phyloP scores from a whole-genome alignment of 2,329 filamentous ascomycete species.

The Pyricularia grisea region DNA sequence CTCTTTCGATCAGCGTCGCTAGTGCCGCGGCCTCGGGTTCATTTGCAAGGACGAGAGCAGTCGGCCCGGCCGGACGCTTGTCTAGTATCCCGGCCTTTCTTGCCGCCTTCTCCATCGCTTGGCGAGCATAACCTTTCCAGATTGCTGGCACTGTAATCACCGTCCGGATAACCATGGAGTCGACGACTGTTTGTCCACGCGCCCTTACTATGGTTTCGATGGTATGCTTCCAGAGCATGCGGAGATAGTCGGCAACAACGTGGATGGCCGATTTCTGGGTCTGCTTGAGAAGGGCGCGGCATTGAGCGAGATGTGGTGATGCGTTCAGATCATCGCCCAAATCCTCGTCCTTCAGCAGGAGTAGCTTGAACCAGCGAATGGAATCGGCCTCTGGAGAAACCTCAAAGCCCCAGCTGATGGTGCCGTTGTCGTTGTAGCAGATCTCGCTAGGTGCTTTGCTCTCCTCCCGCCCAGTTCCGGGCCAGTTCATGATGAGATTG shows the following conservation, averaged over 20 bases:
- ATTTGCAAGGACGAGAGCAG: constrained; percentile 22
- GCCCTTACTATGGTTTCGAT: constrained; percentile 16
- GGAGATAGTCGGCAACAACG: constrained; percentile 21
- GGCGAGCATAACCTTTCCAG: constrained; percentile 28
- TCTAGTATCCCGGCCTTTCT: constrained; percentile 23
- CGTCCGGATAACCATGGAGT: constrained; percentile 19
- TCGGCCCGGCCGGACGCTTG: constrained; percentile 15
- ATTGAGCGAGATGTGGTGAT: not conserved
- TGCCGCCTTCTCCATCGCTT: constrained; percentile 24
- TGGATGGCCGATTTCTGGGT: constrained; percentile 15
- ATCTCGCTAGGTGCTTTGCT: not conserved
- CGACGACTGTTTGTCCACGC: constrained; percentile 13
- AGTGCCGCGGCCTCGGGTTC: constrained; percentile 36
- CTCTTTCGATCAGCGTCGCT: constrained; percentile 19
- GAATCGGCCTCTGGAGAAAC: not conserved
- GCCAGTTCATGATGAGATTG: not conserved
- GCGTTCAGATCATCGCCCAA: not conserved
- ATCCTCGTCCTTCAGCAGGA: not conserved
- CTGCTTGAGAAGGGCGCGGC: not conserved
- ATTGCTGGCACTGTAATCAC: constrained; percentile 33
- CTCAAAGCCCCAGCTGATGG: not conserved
- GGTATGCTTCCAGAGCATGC: constrained; percentile 21
- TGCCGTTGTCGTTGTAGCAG: not conserved
- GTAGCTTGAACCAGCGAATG: constrained; percentile 4
- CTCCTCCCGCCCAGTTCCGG: not conserved